phyloP scores from a whole-genome alignment of 164 flowering plant genomes.

The Buxus sempervirens region DNA sequence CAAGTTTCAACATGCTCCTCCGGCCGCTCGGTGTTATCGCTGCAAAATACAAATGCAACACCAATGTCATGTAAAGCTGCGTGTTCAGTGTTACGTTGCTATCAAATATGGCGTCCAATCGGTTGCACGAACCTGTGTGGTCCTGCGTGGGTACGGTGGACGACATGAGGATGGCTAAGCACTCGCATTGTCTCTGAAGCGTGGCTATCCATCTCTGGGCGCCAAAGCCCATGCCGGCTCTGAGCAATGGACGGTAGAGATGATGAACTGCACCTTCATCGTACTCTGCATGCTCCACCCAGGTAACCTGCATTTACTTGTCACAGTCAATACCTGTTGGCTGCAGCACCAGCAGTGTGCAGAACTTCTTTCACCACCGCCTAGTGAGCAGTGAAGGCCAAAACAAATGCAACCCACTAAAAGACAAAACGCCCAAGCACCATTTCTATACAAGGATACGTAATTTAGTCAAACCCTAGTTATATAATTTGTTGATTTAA shows the following conservation, averaged over 20 bases:
- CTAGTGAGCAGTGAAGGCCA: too few species aligned
- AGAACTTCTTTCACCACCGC: background rate
- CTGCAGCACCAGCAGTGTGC: slow-evolving; percentile 4
- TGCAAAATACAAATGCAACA: slow-evolving; percentile 15
- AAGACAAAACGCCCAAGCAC: background rate
- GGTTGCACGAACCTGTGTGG: slow-evolving; percentile 41
- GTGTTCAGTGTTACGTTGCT: too few species aligned
- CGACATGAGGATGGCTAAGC: slow-evolving; percentile 92
- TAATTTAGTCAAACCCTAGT: too few species aligned
- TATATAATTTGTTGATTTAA: too few species aligned
- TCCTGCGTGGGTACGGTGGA: slow-evolving; percentile 53
- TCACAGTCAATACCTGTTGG: background rate
- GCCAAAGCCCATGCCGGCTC: slow-evolving; percentile 90
- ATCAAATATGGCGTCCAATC: too few species aligned
- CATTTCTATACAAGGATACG: background rate
- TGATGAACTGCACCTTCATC: slow-evolving; percentile 71
- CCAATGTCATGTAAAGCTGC: too few species aligned
- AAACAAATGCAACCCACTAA: too few species aligned
- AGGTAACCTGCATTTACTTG: slow-evolving; percentile 63
- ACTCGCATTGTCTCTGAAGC: slow-evolving; percentile 88
- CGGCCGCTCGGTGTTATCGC: slow-evolving; percentile 81
- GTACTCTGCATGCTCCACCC: slow-evolving; percentile 97
- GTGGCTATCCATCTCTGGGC: slow-evolving; percentile 93
- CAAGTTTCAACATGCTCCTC: slow-evolving; percentile 92
- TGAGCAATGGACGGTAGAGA: slow-evolving; percentile 68